A percentile compares a stretch with the other conserved stretches of the same genome.
Evolutionary conservation across 257 asterid species (phyloP).

Genomic region (Craterostigma plantagineum): DNA sequence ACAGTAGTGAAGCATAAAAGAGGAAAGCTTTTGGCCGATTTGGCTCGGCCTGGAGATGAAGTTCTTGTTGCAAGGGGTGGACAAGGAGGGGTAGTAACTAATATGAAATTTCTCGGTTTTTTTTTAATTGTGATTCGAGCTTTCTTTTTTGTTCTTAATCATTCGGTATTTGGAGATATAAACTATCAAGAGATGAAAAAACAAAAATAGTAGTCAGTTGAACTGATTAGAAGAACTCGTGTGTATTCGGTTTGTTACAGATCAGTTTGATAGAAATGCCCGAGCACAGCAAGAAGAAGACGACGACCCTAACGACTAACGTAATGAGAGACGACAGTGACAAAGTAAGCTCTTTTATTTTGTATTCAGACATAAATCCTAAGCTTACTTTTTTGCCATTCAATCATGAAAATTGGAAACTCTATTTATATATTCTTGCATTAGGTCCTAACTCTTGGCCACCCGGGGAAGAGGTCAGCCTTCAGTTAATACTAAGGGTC

Average conservation of each 20-base stretch:
- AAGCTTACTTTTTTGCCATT: no score
- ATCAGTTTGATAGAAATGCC: constrained; percentile 76
- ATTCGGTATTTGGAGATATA: no score
- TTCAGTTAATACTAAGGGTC: constrained; percentile 82
- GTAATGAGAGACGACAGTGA: constrained; percentile 77
- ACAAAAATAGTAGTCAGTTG: no score
- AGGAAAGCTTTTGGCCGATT: constrained; percentile 85
- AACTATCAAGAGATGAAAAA: no score
- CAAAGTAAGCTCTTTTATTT: constrained; percentile 28
- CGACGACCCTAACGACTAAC: constrained; percentile 34
- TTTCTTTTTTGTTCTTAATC: no score
- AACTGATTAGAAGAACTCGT: not conserved
- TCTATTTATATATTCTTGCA: no score
- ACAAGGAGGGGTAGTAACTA: constrained; percentile 97
- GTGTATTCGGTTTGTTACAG: constrained; percentile 28
- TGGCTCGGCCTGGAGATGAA: constrained; percentile 75
- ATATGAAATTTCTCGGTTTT: no score
- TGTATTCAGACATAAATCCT: no score
- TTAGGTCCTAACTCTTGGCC: constrained; percentile 73
- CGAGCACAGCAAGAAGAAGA: constrained; percentile 36
- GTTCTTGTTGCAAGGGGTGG: constrained; percentile 94
- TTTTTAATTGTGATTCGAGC: no score
- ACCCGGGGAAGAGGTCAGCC: constrained; percentile 79
- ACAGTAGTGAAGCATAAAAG: constrained; percentile 81
- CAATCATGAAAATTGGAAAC: not conserved